Conservation (phyloP, 1,284 basidiomycete genomes). For the Pyrrhoderma lamaoense region DNA sequence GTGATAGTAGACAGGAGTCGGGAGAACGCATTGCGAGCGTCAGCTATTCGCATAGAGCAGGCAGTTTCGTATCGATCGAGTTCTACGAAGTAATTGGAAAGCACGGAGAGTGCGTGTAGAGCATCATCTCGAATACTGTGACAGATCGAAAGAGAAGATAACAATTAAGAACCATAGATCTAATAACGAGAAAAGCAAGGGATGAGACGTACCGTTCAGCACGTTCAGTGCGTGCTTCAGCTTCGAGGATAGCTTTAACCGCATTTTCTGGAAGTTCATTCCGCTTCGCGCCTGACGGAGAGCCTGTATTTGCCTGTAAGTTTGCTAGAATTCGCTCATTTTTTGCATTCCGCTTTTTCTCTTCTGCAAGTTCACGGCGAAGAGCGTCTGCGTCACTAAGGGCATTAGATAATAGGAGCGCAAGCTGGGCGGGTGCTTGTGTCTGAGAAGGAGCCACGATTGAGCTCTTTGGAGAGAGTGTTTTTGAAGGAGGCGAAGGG, state of each 20-base stretch:
- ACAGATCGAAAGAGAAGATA: neutral
- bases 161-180: neutral
- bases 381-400: conserved; percentile 16
- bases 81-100: conserved; percentile 48
- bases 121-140: conserved; percentile 45
- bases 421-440: conserved; percentile 14
- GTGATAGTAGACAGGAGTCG: conserved; percentile 36
- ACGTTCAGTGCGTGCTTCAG: conserved; percentile 40
- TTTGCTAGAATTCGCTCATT: conserved; percentile 42
- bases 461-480: too few species aligned
- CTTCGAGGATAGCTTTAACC: conserved; percentile 35
- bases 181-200: conserved; percentile 17
- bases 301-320: conserved; percentile 21
- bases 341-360: conserved; percentile 39
- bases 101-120: conserved; percentile 39
- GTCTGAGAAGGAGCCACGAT: neutral
- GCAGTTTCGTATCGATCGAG: conserved; percentile 42
- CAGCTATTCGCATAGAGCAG: conserved; percentile 39
- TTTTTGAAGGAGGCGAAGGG: too few species aligned
- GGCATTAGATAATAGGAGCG: conserved; percentile 15
- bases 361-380: conserved; percentile 1
- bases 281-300: conserved; percentile 5
- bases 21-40: conserved; percentile 44
- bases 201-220: conserved; percentile 42
- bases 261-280: conserved; percentile 20